Percentiles rank a stretch among this genome's conserved stretches.
Conservation (phyloP, 2,329 filamentous ascomycete species). For the Mycogone perniciosa region DNA sequence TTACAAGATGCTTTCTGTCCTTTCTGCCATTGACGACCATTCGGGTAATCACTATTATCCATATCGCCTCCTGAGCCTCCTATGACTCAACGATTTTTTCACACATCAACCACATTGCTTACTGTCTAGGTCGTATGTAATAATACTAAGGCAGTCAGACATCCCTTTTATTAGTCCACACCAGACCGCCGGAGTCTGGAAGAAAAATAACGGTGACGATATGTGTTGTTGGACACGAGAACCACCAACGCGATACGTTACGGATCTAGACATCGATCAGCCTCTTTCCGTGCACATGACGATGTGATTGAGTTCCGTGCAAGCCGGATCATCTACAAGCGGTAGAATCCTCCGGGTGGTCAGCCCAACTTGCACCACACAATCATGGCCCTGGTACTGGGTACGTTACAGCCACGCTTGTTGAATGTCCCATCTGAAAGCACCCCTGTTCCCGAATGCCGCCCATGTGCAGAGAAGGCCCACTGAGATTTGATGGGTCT, state of each 20-base stretch:
- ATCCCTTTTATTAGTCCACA: neutral
- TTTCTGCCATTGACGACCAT: slow-evolving; percentile 2
- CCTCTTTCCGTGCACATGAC: too few species aligned
- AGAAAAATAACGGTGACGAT: neutral
- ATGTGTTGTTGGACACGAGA: neutral
- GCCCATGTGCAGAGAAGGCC: slow-evolving; percentile 7
- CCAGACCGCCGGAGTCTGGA: slow-evolving; percentile 9
- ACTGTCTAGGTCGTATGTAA: too few species aligned
- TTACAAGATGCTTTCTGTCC: slow-evolving; percentile 1
- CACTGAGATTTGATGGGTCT: slow-evolving; percentile 2
- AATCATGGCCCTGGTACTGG: neutral
- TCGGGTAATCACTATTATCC: neutral
- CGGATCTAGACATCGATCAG: too few species aligned
- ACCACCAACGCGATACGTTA: too few species aligned
- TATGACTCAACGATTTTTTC: neutral
- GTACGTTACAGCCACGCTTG: neutral
- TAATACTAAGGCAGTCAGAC: neutral
- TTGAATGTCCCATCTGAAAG: neutral
- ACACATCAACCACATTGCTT: neutral
- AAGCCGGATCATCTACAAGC: too few species aligned
- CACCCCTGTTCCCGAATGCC: slow-evolving; percentile 1
- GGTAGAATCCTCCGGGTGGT: too few species aligned
- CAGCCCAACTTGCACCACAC: neutral
- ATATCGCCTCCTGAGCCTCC: neutral
- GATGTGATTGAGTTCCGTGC: too few species aligned